Base-by-base conservation (phyloP, 495 filamentous ascomycete species). In the Elaphomyces granulatus region DNA sequence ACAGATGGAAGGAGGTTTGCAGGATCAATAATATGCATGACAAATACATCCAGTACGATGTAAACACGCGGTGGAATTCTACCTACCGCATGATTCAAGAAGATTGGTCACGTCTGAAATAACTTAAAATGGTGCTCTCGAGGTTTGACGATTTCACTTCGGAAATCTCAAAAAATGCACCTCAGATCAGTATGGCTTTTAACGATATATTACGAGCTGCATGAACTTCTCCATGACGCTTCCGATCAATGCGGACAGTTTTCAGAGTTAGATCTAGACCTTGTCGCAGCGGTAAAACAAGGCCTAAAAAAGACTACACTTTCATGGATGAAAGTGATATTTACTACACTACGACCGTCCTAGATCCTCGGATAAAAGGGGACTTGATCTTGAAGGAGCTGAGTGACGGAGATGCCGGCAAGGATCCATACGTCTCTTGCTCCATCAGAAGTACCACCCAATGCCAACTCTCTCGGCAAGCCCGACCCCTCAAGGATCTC, bases 271-370 rank as follows among this genome's bases (percentile, higher is more conserved):
- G 44, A 42, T 34, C 8, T 10, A 15, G 44, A 46, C 42, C 41
- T 46, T 10, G 20, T 31, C 37, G 18, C 8, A 26, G 40, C 44
- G 26, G 34, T 46, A 20, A 39, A 38, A 20, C 30, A 34, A 41
- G 18, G 44, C n/a, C 32, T 46, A 14, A 43, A 40, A 32, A 47
- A 34, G 43, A 38, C 34, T 47, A 47, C 31, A 32, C 18, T 28
- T 36, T 47, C 34, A 47, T 44, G 40, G 45, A 47, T 28, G 30
- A 35, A 6, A 40, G n/a, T 12, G 41, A 43, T 12, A 26, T 19
- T 15, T 46, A 46, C 26, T 46, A 46, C 20, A 39, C 34, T 23
- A 39, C 44, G 12, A 18, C 34, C 1, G 32, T 46, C 15, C 26
- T 42, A 21, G 44, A 46, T 20, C 44, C 44, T 4, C 12, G 31